Base-by-base conservation (phyloP, 2,329 filamentous ascomycete genomes). In the Exophiala sideris region DNA sequence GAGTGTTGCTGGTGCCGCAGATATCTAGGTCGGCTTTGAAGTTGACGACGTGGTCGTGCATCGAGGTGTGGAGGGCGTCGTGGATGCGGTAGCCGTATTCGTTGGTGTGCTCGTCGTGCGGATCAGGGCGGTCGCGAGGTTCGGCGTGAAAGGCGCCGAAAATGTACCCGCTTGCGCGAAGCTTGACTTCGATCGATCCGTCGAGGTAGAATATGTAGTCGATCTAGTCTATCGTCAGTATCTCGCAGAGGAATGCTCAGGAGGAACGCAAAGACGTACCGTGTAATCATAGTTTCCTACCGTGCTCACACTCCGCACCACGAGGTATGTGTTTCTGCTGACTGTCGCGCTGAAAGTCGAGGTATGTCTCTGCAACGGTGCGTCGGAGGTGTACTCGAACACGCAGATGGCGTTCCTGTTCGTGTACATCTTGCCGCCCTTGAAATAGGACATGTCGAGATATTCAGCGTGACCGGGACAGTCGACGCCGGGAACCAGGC, bases 251-350 rank as follows among this genome's bases (percentile, higher is more conserved):
- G 24, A 2, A 29, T 29, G 24, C 24, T 29, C 7, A 8, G 24
- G 14, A 21, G 20, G 47, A 16, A 16, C 1, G 16, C 18, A 33
- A 47, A 33, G 16, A 44, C 56, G 49, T 8, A 56, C 52, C 24
- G 73, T 72, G 54, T 74, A 76, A 57, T 82, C 79, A 62, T 82
- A 81, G 65, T 82, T 82, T 1, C 77, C 78, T 2, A 82, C 73
- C 0, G 78, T 80, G 1, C 73, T 70, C 2, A 81, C 72, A 1
- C 69, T 72, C 0, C 79, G 70, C 2, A 82, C 66, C 0, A 70
- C 69, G 38, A 82, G 59, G 54, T 65, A 70, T 3, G 67, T 66
- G 48, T 69, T 70, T 48, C 64, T 66, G 8, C 65, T 65, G n/a
- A 66, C 61, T 29, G 64, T 68, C 2, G 67, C 66, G 41, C 68